These are phyloP conservation scores for Saksenaea oblongispora DNA, from an alignment of 371 early-diverging fungal genomes.

Conservation along the genomic window DNA sequence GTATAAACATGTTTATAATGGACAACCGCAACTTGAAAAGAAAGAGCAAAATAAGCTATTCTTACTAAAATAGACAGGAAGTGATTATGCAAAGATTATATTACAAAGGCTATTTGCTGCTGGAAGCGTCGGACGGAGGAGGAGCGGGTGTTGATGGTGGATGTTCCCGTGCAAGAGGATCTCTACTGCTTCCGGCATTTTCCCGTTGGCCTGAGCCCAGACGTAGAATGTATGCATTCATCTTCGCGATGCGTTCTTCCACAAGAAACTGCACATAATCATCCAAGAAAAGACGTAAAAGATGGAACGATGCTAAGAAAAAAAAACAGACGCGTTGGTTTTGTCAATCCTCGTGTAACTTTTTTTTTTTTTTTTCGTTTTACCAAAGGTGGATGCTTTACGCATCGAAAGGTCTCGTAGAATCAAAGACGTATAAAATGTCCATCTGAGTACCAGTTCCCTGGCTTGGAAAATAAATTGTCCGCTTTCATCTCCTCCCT, in stretches of 20 bases:
- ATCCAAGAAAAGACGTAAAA: constrained; percentile 51
- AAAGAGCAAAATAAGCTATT: not conserved
- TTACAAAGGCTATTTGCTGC: no score
- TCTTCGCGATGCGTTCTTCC: constrained; percentile 49
- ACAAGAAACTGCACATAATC: constrained; percentile 54
- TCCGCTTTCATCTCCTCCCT: constrained; percentile 23
- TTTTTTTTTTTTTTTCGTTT: no score
- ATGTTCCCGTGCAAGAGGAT: not conserved
- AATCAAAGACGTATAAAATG: constrained; percentile 41
- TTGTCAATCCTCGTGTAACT: not conserved
- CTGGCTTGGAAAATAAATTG: constrained; percentile 43
- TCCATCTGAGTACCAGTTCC: constrained; percentile 60
- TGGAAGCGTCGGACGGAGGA: no score
- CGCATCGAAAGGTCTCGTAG: constrained; percentile 48
- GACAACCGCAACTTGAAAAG: no score
- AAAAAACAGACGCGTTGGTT: not conserved
- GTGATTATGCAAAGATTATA: not conserved
- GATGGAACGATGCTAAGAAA: constrained; percentile 39
- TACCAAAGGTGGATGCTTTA: constrained; percentile 43
- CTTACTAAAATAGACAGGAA: constrained; percentile 11
- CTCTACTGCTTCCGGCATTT: not conserved
- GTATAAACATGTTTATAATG: no score
- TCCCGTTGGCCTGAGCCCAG: not conserved
- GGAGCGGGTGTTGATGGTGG: not conserved
- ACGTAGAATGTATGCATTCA: constrained; percentile 24